Conservation (phyloP, 1,284 basidiomycete species). For the Heterobasidion occidentale region DNA sequence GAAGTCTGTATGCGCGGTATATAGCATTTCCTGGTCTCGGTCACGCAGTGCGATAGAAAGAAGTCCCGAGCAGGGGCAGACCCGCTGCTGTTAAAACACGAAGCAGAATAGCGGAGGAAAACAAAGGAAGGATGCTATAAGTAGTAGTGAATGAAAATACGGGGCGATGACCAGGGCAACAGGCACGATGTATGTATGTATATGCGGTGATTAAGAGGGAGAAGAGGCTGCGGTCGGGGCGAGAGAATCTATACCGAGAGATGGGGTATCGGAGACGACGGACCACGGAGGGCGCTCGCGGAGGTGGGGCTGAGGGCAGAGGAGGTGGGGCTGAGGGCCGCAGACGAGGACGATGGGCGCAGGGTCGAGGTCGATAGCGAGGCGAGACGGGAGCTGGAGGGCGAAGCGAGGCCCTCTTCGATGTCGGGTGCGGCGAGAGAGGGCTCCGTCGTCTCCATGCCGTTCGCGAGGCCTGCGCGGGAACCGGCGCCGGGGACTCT, state of each 20-base stretch:
- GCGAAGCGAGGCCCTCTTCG: conserved; percentile 33
- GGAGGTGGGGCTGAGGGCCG: too few relatives aligned
- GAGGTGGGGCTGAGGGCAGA: too few relatives aligned
- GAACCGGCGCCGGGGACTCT: conserved; percentile 60
- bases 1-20: too few relatives aligned
- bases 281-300: conserved; percentile 5
- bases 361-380: neutral
- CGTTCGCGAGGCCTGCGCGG: conserved; percentile 54
- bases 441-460: conserved; percentile 51
- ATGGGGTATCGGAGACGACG: conserved; percentile 28
- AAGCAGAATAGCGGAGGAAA: neutral
- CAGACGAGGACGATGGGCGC: neutral
- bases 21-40: too few relatives aligned
- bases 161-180: neutral
- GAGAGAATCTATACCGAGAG: conserved; percentile 26
- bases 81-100: neutral
- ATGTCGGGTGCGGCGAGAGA: conserved; percentile 37
- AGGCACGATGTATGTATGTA: neutral
- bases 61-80: neutral
- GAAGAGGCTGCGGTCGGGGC: neutral
- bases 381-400: conserved; percentile 1
- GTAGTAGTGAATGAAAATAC: neutral
- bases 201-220: neutral
- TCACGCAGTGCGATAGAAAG: neutral
- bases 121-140: neutral